Evolutionary conservation across 2,329 filamentous ascomycete species (phyloP), one percentile per base, ranked within the genome.

Genomic region (Alternaria novae-zelandiae): DNA sequence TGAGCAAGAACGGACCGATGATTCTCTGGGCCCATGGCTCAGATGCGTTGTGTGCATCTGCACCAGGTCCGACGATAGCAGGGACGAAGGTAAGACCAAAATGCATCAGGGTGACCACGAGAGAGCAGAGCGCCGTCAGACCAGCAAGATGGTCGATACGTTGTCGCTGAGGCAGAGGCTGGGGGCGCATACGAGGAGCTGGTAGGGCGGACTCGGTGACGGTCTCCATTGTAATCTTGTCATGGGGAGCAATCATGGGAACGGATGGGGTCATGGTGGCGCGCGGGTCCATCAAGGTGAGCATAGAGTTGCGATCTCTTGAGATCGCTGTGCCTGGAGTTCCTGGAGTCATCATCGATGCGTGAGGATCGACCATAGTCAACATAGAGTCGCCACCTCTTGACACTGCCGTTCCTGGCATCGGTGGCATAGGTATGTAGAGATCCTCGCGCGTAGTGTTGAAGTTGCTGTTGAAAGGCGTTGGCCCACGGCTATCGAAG

Each of bases 61-160:
- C 77, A 11, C 72, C 76, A 0, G 77, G 73, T 30, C 80, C 79
- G 61, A 82, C 78, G 2, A 66, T 57, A 5, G 66, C 66, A 17
- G 81, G 77, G 17, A 82, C 77, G 63, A 83, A 84, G 5, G 82
- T 83, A 8, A 83, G 71, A 15, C 78, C 75, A 65, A 84, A 84
- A 69, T 84, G 82, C 60, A 81, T 81, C 10, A 82, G 61, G 1
- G 82, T 83, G 9, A 85, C 83, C 25, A 82, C 71, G 26, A 84
- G 69, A 53, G 82, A 80, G 61, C 79, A 82, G 6, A 84, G 55
- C 1, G 81, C 81, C 11, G 83, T 80, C 5, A 85, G 70, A 36
- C 83, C 83, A 12, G 83, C 82, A 17, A 85, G 74, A 68, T 85
- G 81, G 65, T 84, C 83, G 44, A 84, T 78, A 32, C 83, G 78